Base-by-base conservation (phyloP, 805 yeast genomes). In the Ogataea glucozyma region DNA sequence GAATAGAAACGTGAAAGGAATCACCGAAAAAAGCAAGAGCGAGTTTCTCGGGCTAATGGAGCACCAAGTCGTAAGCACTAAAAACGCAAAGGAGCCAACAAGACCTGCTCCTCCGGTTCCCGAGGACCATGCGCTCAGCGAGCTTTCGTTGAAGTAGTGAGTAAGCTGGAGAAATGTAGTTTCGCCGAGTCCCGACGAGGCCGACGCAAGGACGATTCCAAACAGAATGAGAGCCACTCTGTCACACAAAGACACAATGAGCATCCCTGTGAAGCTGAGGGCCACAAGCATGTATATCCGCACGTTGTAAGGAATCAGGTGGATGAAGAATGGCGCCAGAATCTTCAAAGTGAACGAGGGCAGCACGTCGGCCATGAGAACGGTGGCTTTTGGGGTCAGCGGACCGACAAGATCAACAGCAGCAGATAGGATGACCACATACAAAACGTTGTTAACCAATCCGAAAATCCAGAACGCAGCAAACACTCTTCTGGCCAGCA, bases 101-200 rank as follows among this genome's bases (percentile, higher is more conserved):
- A 91, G 62, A 0, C 99, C 99, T 1, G 99, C 98, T 14, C 88
- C 95, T 3, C 99, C 98, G 0, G 98, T 91, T 1, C 99, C 99
- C 6, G 89, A 78, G 16, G 96, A 85, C 79, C 95, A 91, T 0
- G 95, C 97, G 38, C 83, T 79, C 34, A 91, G 68, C 4, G 95
- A 71, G 10, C 39, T 23, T 13, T 71, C 70, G 14, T 71, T 73
- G 61, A 80, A 88, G 54, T 71, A 83, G 58, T 90, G 96, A 1
- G 97, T 88, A 62, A 91, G 66, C 60, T 87, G 96, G 31, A 91
- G 65, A 52, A 91, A 91, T 0, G 97, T 87, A 5, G 86, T 69
- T 60, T 91, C 99, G 0, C 99, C 99, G 18, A 90, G 65, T 0
- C 98, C 98, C 0, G 96, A 83, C 13, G 95, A 82, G 3, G 79